These are phyloP conservation scores for Termitomyces sp. DNA, from an alignment of 768 basidiomycete genomes.

Conservation along the genomic window DNA sequence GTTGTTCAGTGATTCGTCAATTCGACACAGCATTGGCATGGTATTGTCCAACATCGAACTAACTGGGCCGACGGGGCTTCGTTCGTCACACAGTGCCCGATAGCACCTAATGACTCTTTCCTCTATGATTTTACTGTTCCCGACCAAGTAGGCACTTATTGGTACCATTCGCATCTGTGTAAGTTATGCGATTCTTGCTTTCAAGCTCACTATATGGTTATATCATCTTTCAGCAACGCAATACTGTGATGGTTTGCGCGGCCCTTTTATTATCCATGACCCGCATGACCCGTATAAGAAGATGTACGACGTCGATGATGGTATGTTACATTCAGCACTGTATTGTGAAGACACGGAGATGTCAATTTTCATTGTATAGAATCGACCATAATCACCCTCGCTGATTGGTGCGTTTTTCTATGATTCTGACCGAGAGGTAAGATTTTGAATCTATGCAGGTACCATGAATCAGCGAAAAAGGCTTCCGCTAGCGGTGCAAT, in stretches of 20 bases:
- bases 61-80: conserved; percentile 14
- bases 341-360: neutral
- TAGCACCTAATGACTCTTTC: conserved; percentile 32
- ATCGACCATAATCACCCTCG: conserved; percentile 39
- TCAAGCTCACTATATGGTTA: too few species aligned
- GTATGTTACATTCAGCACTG: neutral
- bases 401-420: conserved; percentile 30
- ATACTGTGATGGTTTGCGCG: conserved; percentile 44
- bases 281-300: conserved; percentile 27
- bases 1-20: neutral
- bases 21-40: conserved; percentile 10
- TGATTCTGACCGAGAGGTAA: neutral
- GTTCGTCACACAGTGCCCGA: conserved; percentile 39
- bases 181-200: conserved; percentile 5
- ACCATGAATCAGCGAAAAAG: conserved; percentile 3
- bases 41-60: conserved; percentile 4
- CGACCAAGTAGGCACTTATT: conserved; percentile 23
- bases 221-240: conserved; percentile 27
- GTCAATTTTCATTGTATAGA: conserved; percentile 18
- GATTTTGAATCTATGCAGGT: neutral
- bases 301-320: conserved; percentile 24
- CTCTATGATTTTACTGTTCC: conserved; percentile 30
- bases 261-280: conserved; percentile 34
- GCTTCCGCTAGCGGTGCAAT: neutral
- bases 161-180: conserved; percentile 27